phyloP scores from a whole-genome alignment of 2,329 filamentous ascomycete genomes.

The Pezicula radicicola region DNA sequence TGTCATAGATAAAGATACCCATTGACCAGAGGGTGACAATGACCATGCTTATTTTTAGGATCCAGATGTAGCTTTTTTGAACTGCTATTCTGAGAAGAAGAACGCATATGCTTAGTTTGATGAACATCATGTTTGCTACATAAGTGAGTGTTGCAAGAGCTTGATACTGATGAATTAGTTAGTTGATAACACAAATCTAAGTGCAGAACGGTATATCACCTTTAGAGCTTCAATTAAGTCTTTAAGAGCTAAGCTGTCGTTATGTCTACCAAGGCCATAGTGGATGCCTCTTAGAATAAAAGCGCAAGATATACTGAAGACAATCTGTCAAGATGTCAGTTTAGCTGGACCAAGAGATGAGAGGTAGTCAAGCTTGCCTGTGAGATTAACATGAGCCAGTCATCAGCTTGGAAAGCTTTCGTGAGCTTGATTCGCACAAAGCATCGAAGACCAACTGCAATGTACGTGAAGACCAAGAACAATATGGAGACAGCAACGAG shows the following conservation, averaged over 20 bases:
- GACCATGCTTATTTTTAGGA: slow-evolving; percentile 41
- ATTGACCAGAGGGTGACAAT: slow-evolving; percentile 47
- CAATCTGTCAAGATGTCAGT: slow-evolving; percentile 3
- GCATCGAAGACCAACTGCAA: slow-evolving; percentile 10
- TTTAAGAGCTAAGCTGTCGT: neutral
- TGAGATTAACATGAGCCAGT: slow-evolving; percentile 14
- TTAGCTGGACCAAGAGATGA: neutral
- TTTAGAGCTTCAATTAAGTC: slow-evolving; percentile 11
- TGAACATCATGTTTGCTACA: slow-evolving; percentile 13
- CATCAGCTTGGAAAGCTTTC: slow-evolving; percentile 13
- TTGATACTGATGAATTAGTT: slow-evolving; percentile 37
- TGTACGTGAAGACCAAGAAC: slow-evolving; percentile 10
- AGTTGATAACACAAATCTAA: neutral
- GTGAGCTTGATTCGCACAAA: slow-evolving; percentile 13
- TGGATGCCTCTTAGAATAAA: slow-evolving; percentile 11
- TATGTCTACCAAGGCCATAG: slow-evolving; percentile 17
- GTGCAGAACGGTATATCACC: neutral
- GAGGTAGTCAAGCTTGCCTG: slow-evolving; percentile 5
- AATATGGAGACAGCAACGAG: slow-evolving; percentile 3
- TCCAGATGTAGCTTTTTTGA: slow-evolving; percentile 43
- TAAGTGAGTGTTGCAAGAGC: slow-evolving; percentile 26
- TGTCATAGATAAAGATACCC: slow-evolving; percentile 37
- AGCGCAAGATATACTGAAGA: slow-evolving; percentile 11
- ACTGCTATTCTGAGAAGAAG: slow-evolving; percentile 49
- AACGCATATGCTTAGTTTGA: slow-evolving; percentile 25